phyloP scores from a whole-genome alignment of 768 basidiomycete species.

The Psilocybe tampanensis region DNA sequence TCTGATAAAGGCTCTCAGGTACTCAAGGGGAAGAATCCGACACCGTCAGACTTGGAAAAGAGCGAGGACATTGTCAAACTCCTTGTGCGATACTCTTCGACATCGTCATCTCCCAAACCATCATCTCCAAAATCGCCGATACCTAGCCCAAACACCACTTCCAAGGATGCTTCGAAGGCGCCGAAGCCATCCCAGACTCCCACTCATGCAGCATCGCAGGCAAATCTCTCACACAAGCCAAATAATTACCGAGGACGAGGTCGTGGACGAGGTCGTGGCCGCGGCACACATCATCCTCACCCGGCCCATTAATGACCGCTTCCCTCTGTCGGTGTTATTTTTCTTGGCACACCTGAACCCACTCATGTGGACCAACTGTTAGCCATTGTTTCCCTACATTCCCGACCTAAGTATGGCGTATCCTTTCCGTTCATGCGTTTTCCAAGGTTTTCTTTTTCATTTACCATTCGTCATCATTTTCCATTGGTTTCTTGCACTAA shows the following conservation, averaged over 20 bases:
- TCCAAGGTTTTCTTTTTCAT: neutral
- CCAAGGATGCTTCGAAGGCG: neutral
- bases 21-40: constrained; percentile 18
- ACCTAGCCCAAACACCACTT: neutral
- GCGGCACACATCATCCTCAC: constrained; percentile 28
- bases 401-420: no score
- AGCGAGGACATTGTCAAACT: constrained; percentile 55
- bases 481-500: neutral
- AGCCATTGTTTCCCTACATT: neutral
- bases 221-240: constrained; percentile 8
- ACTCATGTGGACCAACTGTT: neutral
- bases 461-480: neutral
- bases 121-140: neutral
- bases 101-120: neutral
- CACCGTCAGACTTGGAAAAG: constrained; percentile 32
- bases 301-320: constrained; percentile 17
- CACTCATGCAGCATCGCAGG: neutral
- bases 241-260: constrained; percentile 26
- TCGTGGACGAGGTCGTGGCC: constrained; percentile 42
- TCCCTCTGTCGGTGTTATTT: neutral
- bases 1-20: constrained; percentile 31
- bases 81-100: constrained; percentile 27
- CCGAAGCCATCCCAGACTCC: constrained; percentile 2
- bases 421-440: neutral
- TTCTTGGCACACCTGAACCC: neutral